Percentiles rank a stretch among this genome's conserved stretches.
phyloP scores from a whole-genome alignment of 352 stramenopile species.

The Paralagenidium karlingii region DNA sequence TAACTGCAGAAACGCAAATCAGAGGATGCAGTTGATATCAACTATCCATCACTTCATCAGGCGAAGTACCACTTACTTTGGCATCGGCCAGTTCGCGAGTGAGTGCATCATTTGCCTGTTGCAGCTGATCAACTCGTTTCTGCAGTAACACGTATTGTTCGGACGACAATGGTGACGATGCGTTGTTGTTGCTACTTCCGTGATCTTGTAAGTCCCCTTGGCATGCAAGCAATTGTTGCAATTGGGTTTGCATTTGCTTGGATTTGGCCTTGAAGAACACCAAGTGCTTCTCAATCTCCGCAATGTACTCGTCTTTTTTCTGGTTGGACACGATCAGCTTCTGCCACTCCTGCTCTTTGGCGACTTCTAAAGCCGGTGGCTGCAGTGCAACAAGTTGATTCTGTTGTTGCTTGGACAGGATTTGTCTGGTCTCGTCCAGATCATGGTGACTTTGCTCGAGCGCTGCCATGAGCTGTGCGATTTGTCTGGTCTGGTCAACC shows the following conservation, averaged over 20 bases:
- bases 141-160: constrained; percentile 17
- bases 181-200: constrained; percentile 14
- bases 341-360: constrained; percentile 46
- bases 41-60: neutral
- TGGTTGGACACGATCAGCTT: constrained; percentile 49
- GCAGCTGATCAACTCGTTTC: constrained; percentile 50
- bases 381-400: constrained; percentile 8
- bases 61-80: constrained; percentile 17
- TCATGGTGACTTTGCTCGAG: constrained; percentile 42
- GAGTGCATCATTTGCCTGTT: constrained; percentile 55
- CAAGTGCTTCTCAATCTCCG: constrained; percentile 68
- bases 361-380: constrained; percentile 3
- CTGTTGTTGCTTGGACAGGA: constrained; percentile 3
- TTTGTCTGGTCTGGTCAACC: constrained; percentile 35
- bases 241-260: constrained; percentile 74
- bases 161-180: neutral
- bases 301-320: constrained; percentile 80
- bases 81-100: constrained; percentile 64
- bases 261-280: constrained; percentile 82
- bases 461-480: constrained; percentile 8
- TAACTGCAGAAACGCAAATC: no score
- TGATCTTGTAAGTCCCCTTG: constrained; percentile 41
- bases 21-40: neutral
- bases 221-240: constrained; percentile 73
- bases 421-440: constrained; percentile 12